phyloP scores from a whole-genome alignment of 2,329 filamentous ascomycete species.

The Epichloe scottii region DNA sequence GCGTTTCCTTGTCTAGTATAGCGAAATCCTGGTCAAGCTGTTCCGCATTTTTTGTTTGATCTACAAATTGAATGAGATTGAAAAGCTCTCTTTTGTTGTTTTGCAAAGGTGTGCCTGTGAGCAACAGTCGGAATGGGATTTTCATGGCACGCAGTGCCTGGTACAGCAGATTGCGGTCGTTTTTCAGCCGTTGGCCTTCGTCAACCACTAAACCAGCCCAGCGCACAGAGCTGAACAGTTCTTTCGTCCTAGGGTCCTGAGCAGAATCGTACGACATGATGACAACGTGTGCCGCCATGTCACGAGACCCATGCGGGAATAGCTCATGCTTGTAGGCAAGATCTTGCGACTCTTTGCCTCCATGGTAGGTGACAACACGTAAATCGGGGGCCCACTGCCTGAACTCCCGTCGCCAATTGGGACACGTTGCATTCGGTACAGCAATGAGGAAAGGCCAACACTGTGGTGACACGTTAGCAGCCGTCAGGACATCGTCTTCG shows the following conservation, averaged over 20 bases:
- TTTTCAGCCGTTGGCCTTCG: conserved; percentile 91
- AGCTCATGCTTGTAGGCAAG: conserved; percentile 76
- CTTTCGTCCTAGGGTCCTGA: conserved; percentile 54
- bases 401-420: conserved; percentile 96
- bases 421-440: conserved; percentile 86
- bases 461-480: conserved; percentile 13
- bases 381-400: conserved; percentile 83
- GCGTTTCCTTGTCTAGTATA: conserved; percentile 71
- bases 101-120: conserved; percentile 87
- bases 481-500: neutral
- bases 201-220: conserved; percentile 90
- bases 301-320: conserved; percentile 52
- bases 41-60: conserved; percentile 56
- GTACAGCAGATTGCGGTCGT: conserved; percentile 77
- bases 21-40: conserved; percentile 62
- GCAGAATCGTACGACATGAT: conserved; percentile 92
- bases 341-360: conserved; percentile 59
- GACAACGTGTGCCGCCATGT: conserved; percentile 79
- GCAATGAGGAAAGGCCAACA: conserved; percentile 91
- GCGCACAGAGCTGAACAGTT: conserved; percentile 55
- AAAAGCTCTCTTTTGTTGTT: conserved; percentile 94
- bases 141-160: conserved; percentile 58
- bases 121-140: conserved; percentile 70
- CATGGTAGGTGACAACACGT: conserved; percentile 87
- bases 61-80: conserved; percentile 91